phyloP scores from a whole-genome alignment of 2,329 filamentous ascomycete species.

The Paracoccidioides lutzii region DNA sequence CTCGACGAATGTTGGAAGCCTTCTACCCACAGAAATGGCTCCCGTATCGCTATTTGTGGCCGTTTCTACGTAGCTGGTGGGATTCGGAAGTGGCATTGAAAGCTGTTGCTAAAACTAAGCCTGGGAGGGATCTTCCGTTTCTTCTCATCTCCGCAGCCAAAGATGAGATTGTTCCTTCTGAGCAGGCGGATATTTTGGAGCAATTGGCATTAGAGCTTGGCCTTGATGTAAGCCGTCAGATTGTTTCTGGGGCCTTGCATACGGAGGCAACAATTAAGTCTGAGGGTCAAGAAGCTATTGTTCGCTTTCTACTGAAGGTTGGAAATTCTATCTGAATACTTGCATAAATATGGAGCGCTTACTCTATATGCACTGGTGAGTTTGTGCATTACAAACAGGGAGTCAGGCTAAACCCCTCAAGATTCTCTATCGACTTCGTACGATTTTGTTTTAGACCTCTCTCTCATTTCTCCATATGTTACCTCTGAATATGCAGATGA shows the following conservation, averaged over 20 bases:
- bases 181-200: constrained; percentile 25
- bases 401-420: too few species aligned
- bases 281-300: constrained; percentile 31
- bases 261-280: constrained; percentile 35
- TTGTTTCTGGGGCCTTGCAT: constrained; percentile 37
- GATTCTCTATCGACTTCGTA: too few species aligned
- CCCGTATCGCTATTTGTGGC: constrained; percentile 61
- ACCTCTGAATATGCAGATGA: background rate
- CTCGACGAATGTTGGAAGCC: constrained; percentile 55
- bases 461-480: too few species aligned
- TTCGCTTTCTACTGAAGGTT: constrained; percentile 10
- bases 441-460: too few species aligned
- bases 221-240: constrained; percentile 25
- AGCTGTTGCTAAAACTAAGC: constrained; percentile 20
- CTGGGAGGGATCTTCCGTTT: constrained; percentile 16
- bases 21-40: constrained; percentile 70
- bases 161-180: constrained; percentile 33
- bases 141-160: constrained; percentile 30
- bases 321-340: background rate
- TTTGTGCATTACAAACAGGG: too few species aligned
- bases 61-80: constrained; percentile 55
- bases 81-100: constrained; percentile 33
- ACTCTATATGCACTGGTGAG: too few species aligned
- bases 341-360: too few species aligned
- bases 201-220: constrained; percentile 21